phyloP scores from a whole-genome alignment of 495 filamentous ascomycete species.

The Tuber brumale region DNA sequence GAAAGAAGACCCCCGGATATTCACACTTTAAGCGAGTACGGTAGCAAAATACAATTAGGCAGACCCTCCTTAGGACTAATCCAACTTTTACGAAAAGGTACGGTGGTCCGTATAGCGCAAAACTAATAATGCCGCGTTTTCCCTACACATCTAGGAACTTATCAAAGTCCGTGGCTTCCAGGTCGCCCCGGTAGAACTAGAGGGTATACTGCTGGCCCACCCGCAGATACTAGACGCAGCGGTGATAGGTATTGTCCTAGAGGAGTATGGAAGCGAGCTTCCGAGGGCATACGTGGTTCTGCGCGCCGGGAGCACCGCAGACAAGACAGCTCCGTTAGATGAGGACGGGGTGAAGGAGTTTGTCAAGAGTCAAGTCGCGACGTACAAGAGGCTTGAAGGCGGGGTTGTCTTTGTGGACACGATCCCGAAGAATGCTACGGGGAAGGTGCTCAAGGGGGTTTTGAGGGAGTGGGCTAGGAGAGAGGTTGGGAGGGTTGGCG shows the following conservation, averaged over 20 bases:
- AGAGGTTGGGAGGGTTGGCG: slow-evolving; percentile 11
- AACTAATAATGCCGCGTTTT: slow-evolving; percentile 7
- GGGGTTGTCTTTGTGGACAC: slow-evolving; percentile 56
- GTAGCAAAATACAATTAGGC: not conserved
- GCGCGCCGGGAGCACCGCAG: slow-evolving; percentile 11
- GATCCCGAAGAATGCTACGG: slow-evolving; percentile 60
- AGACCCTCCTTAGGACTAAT: not conserved
- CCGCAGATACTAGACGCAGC: slow-evolving; percentile 53
- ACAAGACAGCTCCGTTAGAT: slow-evolving; percentile 34
- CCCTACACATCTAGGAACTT: slow-evolving; percentile 44
- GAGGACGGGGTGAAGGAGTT: slow-evolving; percentile 49
- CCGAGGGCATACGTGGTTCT: slow-evolving; percentile 53
- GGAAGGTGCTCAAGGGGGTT: slow-evolving; percentile 55
- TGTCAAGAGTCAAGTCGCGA: slow-evolving; percentile 45
- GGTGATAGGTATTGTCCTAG: slow-evolving; percentile 47
- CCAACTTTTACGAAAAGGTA: not conserved
- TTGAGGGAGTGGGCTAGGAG: slow-evolving; percentile 47
- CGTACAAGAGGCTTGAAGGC: slow-evolving; percentile 58
- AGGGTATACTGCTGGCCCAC: slow-evolving; percentile 56
- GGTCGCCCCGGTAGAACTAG: slow-evolving; percentile 54
- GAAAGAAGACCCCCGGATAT: not conserved
- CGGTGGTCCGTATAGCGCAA: not conserved
- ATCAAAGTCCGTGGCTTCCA: slow-evolving; percentile 46
- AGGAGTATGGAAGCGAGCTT: slow-evolving; percentile 50
- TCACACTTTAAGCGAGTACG: no score